Conservation (phyloP, 768 basidiomycete genomes). For the Chiua virens region DNA sequence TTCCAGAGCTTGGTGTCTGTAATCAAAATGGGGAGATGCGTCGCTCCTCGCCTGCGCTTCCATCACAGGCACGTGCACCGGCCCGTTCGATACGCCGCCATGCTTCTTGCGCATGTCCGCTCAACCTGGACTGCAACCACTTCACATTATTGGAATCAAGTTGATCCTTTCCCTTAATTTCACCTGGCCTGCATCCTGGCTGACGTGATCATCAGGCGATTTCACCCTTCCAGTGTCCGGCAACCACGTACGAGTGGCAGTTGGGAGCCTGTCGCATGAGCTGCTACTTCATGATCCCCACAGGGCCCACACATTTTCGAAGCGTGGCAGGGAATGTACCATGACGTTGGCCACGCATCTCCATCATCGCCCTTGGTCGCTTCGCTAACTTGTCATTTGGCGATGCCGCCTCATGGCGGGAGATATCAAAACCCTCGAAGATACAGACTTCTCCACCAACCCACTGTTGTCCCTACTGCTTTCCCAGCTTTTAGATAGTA, state of each 20-base stretch:
- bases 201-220: conserved; percentile 28
- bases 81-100: conserved; percentile 13
- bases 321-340: conserved; percentile 30
- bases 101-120: conserved; percentile 27
- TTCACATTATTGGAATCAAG: conserved; percentile 11
- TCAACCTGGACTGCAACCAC: conserved; percentile 16
- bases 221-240: conserved; percentile 23
- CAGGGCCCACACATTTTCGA: conserved; percentile 18
- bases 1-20: neutral
- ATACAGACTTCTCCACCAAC: conserved; percentile 8
- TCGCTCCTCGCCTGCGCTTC: neutral
- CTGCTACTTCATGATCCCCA: conserved; percentile 18
- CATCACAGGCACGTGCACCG: conserved; percentile 13
- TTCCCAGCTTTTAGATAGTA: neutral
- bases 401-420: conserved; percentile 29
- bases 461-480: conserved; percentile 5
- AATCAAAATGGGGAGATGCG: neutral
- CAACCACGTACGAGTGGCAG: conserved; percentile 25
- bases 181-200: conserved; percentile 11
- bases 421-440: conserved; percentile 31
- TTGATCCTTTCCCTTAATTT: conserved; percentile 25
- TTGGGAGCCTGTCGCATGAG: conserved; percentile 12
- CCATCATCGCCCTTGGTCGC: conserved; percentile 28
- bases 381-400: conserved; percentile 25
- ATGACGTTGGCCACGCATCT: conserved; percentile 22